Evolutionary conservation across 768 basidiomycete species (phyloP).

Genomic region (Leucosporidium creatinivorum): DNA sequence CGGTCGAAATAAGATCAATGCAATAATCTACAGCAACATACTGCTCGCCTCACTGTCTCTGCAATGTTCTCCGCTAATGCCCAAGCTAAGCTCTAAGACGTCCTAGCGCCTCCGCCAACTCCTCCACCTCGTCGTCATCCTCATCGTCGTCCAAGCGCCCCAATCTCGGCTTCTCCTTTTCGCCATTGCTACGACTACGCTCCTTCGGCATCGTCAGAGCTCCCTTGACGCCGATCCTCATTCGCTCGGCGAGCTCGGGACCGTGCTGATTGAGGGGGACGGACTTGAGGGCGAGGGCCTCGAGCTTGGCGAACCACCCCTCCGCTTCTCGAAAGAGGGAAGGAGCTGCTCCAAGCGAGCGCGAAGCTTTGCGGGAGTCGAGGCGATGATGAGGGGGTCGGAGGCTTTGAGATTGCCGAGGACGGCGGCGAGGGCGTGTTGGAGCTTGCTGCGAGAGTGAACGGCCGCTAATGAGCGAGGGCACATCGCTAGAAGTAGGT

Average conservation of each 20-base stretch:
- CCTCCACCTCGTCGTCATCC: constrained; percentile 1
- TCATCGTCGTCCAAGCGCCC: background rate
- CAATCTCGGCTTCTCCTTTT: background rate
- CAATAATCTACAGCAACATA: no score
- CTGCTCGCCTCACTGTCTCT: no score
- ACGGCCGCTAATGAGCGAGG: no score
- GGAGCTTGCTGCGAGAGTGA: background rate
- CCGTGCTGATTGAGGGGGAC: background rate
- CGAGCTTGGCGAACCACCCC: background rate
- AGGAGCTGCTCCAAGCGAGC: background rate
- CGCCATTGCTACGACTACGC: no score
- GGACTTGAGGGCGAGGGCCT: background rate
- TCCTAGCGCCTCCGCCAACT: background rate
- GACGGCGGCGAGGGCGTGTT: background rate
- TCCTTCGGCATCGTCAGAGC: background rate
- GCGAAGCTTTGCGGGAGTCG: background rate
- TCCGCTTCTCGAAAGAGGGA: no score
- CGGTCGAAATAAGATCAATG: no score
- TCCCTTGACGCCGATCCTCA: constrained; percentile 1
- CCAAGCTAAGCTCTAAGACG: no score
- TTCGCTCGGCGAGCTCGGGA: background rate
- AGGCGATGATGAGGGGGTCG: background rate
- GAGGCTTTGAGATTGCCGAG: background rate
- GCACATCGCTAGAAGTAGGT: no score
- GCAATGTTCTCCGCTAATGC: no score